These are phyloP conservation scores for Neonectria faginata DNA, from an alignment of 2,329 filamentous ascomycete species.

Conservation along the genomic window DNA sequence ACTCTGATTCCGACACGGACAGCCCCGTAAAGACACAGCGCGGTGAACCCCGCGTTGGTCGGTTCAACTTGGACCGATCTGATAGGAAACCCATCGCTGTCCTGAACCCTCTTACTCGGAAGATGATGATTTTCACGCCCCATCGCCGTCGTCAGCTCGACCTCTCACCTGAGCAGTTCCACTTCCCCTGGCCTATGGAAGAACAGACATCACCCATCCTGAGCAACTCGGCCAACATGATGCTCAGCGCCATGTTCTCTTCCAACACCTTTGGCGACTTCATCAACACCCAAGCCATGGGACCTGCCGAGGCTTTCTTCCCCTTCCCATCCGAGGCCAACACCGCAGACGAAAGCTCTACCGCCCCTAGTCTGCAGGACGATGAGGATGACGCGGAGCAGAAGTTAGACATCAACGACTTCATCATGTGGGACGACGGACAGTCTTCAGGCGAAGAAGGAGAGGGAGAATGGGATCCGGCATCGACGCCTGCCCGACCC, in stretches of 20 bases:
- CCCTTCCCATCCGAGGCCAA: slow-evolving; percentile 73
- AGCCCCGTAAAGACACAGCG: slow-evolving; percentile 59
- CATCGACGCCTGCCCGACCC: slow-evolving; percentile 64
- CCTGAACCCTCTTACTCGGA: slow-evolving; percentile 66
- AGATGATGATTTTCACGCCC: slow-evolving; percentile 74
- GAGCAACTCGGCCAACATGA: slow-evolving; percentile 77
- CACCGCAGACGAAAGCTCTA: slow-evolving; percentile 61
- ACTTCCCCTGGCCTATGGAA: slow-evolving; percentile 59
- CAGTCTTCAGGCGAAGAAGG: slow-evolving; percentile 71
- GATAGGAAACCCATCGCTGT: slow-evolving; percentile 70
- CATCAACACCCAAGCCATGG: slow-evolving; percentile 74
- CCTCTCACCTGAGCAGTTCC: slow-evolving; percentile 67
- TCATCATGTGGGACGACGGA: slow-evolving; percentile 74
- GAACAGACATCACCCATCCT: slow-evolving; percentile 67
- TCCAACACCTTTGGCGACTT: slow-evolving; percentile 67
- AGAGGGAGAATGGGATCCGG: slow-evolving; percentile 62
- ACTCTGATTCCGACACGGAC: slow-evolving; percentile 64
- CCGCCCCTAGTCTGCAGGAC: slow-evolving; percentile 52
- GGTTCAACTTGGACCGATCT: slow-evolving; percentile 65
- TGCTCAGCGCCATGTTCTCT: slow-evolving; percentile 79
- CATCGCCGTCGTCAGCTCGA: slow-evolving; percentile 62
- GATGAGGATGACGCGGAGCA: slow-evolving; percentile 75
- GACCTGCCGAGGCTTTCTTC: slow-evolving; percentile 81
- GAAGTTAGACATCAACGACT: slow-evolving; percentile 75
- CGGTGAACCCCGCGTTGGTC: slow-evolving; percentile 66